Evolutionary conservation across 2,329 filamentous ascomycete genomes (phyloP).

Genomic region (Metarhizium humberi): DNA sequence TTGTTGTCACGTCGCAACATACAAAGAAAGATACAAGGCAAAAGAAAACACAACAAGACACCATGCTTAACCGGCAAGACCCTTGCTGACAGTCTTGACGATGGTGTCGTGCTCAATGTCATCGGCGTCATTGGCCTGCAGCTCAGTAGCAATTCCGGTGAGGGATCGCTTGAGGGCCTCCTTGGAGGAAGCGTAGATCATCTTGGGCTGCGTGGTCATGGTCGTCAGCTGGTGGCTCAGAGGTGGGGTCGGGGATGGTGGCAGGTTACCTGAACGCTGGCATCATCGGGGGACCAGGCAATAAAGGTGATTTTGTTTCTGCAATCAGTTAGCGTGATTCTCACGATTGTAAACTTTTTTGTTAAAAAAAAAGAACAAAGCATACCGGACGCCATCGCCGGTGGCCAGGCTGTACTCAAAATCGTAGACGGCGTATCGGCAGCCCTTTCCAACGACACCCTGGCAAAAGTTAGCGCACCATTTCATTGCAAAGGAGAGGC

Average conservation of each 20-base stretch:
- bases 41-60: neutral
- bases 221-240: neutral
- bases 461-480: conserved; percentile 16
- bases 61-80: conserved; percentile 30
- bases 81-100: conserved; percentile 57
- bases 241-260: neutral
- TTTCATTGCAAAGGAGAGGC: neutral
- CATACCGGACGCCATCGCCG: conserved; percentile 63
- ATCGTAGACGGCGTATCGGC: conserved; percentile 78
- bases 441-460: conserved; percentile 55
- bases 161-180: conserved; percentile 74
- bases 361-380: neutral
- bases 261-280: conserved; percentile 56
- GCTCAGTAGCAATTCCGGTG: conserved; percentile 63
- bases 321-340: conserved; percentile 12
- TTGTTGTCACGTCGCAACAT: neutral
- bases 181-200: conserved; percentile 86
- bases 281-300: conserved; percentile 74
- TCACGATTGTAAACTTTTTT: neutral
- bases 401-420: conserved; percentile 65
- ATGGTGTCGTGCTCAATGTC: conserved; percentile 72
- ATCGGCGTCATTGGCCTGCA: conserved; percentile 77
- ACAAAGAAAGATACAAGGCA: neutral
- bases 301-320: conserved; percentile 76
- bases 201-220: conserved; percentile 57